Evolutionary conservation across 1,284 basidiomycete genomes (phyloP).

Genomic region (Ustilago bromivora): DNA sequence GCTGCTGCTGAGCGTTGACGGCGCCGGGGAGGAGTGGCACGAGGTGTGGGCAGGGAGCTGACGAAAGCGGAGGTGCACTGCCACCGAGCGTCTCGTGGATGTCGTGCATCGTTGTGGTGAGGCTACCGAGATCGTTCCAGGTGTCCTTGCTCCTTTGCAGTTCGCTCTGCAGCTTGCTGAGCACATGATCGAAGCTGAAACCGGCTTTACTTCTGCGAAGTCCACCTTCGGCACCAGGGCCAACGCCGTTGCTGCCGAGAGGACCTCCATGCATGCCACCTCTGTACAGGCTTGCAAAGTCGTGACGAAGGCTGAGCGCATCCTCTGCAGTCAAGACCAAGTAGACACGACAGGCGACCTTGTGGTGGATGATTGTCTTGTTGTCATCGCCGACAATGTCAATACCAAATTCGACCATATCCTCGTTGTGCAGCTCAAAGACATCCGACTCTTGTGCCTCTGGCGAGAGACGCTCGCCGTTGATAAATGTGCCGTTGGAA

Average conservation of each 20-base stretch:
- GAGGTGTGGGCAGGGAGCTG: slow-evolving; percentile 64
- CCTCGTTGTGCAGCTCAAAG: slow-evolving; percentile 92
- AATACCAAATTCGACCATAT: slow-evolving; percentile 97
- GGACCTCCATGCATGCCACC: slow-evolving; percentile 64
- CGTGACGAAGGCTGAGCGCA: slow-evolving; percentile 71
- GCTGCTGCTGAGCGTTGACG: slow-evolving; percentile 26
- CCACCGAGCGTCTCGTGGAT: slow-evolving; percentile 93
- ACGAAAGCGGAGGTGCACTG: slow-evolving; percentile 70
- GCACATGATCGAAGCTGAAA: slow-evolving; percentile 82
- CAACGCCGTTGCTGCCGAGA: slow-evolving; percentile 60
- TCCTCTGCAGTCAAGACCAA: slow-evolving; percentile 90
- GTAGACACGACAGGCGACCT: slow-evolving; percentile 92
- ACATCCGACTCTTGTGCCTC: slow-evolving; percentile 94
- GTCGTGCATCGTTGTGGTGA: slow-evolving; percentile 86
- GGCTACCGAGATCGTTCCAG: slow-evolving; percentile 83
- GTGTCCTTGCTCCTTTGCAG: slow-evolving; percentile 94
- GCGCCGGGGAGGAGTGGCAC: slow-evolving; percentile 54
- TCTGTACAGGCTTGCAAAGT: slow-evolving; percentile 67
- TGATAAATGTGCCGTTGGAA: slow-evolving; percentile 98
- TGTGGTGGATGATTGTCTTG: slow-evolving; percentile 97
- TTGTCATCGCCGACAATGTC: slow-evolving; percentile 99
- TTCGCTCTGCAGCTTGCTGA: slow-evolving; percentile 84
- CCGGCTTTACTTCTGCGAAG: slow-evolving; percentile 60
- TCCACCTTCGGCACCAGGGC: slow-evolving; percentile 67
- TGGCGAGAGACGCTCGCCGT: slow-evolving; percentile 87